Conservation (phyloP, 2,329 filamentous ascomycete species). For the Trichoderma afroharzianum region DNA sequence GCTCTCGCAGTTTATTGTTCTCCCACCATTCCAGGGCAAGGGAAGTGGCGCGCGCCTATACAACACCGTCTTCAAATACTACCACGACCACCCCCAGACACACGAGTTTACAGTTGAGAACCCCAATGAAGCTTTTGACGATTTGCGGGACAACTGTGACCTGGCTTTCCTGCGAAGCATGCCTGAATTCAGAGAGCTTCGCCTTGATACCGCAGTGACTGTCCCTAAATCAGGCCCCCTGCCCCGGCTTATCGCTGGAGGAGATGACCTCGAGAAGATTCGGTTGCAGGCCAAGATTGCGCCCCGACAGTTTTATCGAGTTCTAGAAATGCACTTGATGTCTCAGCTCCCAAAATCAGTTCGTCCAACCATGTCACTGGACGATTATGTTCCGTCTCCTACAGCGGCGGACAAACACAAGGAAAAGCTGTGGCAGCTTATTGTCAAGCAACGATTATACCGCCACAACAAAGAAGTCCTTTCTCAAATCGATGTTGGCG, state of each 20-base stretch:
- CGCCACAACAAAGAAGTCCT: conserved; percentile 70
- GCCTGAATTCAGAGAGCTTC: conserved; percentile 55
- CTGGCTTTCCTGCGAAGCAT: conserved; percentile 59
- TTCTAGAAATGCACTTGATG: conserved; percentile 73
- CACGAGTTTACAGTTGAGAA: conserved; percentile 91
- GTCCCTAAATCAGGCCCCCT: conserved; percentile 47
- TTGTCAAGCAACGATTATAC: conserved; percentile 75
- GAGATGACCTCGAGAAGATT: conserved; percentile 52
- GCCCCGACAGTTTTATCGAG: conserved; percentile 68
- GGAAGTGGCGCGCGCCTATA: conserved; percentile 82
- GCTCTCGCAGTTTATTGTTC: conserved; percentile 88
- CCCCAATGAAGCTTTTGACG: conserved; percentile 81
- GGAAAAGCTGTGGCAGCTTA: conserved; percentile 68
- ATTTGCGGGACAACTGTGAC: conserved; percentile 73
- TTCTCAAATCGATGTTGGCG: conserved; percentile 62
- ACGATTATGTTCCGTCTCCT: conserved; percentile 40
- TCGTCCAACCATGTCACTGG: conserved; percentile 48
- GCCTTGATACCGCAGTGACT: conserved; percentile 49
- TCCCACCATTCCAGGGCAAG: conserved; percentile 79
- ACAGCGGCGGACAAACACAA: conserved; percentile 57
- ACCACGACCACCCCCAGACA: conserved; percentile 64
- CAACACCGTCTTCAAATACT: conserved; percentile 68
- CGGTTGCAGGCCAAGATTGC: conserved; percentile 66
- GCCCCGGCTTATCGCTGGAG: conserved; percentile 56
- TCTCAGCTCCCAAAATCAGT: conserved; percentile 54